phyloP scores from a whole-genome alignment of 495 filamentous ascomycete species.

The Neurospora africana region DNA sequence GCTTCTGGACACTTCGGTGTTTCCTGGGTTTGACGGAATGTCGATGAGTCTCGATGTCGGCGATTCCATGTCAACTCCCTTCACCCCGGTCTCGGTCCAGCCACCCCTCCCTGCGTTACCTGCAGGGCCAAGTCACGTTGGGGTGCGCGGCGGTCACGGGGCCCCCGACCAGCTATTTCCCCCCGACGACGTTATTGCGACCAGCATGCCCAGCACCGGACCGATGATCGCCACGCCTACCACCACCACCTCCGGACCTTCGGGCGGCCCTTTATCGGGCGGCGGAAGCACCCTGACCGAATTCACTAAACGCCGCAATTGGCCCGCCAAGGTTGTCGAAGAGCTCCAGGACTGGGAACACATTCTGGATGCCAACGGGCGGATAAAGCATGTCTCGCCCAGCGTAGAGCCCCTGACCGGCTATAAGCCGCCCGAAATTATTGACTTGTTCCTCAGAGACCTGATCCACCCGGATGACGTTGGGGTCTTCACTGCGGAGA shows the following conservation, averaged over 20 bases:
- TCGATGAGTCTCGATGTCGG: conserved; percentile 27
- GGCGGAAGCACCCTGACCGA: conserved; percentile 60
- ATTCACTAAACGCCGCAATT: conserved; percentile 76
- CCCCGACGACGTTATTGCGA: conserved; percentile 7
- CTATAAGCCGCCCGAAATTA: conserved; percentile 56
- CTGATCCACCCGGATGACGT: conserved; percentile 86
- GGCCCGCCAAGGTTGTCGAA: conserved; percentile 79
- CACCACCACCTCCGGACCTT: neutral
- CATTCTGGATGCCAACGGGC: conserved; percentile 73
- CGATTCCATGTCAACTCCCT: conserved; percentile 11
- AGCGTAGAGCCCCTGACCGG: conserved; percentile 72
- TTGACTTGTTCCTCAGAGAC: conserved; percentile 63
- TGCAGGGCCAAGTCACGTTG: neutral
- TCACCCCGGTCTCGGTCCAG: conserved; percentile 6
- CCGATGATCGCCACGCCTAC: conserved; percentile 2
- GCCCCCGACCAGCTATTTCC: conserved; percentile 9
- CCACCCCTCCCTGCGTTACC: neutral
- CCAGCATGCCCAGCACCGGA: conserved; percentile 3
- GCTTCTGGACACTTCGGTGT: conserved; percentile 28
- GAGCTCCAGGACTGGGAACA: conserved; percentile 85
- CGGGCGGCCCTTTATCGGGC: conserved; percentile 7
- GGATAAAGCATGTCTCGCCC: conserved; percentile 74
- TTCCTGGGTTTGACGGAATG: conserved; percentile 26
- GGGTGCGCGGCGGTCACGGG: neutral
- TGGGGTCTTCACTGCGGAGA: conserved; percentile 71